phyloP scores from a whole-genome alignment of 2,329 filamentous ascomycete species.

The Rhynchosporium agropyri region DNA sequence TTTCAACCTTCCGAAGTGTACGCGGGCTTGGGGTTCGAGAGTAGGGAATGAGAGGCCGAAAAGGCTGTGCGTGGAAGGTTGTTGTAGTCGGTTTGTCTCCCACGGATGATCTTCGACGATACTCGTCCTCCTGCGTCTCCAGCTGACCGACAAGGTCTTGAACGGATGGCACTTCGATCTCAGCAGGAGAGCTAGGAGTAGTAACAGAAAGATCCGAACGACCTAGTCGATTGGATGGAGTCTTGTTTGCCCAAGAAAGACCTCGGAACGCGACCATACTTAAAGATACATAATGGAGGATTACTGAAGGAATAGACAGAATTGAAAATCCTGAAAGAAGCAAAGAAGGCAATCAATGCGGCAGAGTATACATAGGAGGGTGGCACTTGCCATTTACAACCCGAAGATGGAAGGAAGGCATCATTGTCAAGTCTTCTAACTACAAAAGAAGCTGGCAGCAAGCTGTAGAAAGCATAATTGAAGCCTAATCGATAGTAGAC shows the following conservation, averaged over 20 bases:
- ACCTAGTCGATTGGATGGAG: slow-evolving; percentile 16
- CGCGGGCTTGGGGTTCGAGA: background rate
- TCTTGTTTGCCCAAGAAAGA: slow-evolving; percentile 25
- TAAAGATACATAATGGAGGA: slow-evolving; percentile 23
- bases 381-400: background rate
- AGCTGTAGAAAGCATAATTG: too few species aligned
- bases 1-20: background rate
- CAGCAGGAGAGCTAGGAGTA: slow-evolving; percentile 6
- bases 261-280: slow-evolving; percentile 24
- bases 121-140: slow-evolving; percentile 7
- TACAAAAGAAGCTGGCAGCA: too few species aligned
- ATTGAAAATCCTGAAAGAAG: background rate
- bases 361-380: background rate
- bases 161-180: slow-evolving; percentile 10
- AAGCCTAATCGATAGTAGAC: background rate
- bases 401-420: background rate
- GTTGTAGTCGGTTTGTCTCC: slow-evolving; percentile 11
- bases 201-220: slow-evolving; percentile 14
- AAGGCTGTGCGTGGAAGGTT: slow-evolving; percentile 5
- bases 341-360: background rate
- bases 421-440: too few species aligned
- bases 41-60: slow-evolving; percentile 9
- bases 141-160: slow-evolving; percentile 9
- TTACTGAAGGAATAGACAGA: background rate
- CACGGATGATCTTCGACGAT: slow-evolving; percentile 15